Conservation (phyloP, 176 grass and related monocot species). For the Coix lacrymajobi region DNA sequence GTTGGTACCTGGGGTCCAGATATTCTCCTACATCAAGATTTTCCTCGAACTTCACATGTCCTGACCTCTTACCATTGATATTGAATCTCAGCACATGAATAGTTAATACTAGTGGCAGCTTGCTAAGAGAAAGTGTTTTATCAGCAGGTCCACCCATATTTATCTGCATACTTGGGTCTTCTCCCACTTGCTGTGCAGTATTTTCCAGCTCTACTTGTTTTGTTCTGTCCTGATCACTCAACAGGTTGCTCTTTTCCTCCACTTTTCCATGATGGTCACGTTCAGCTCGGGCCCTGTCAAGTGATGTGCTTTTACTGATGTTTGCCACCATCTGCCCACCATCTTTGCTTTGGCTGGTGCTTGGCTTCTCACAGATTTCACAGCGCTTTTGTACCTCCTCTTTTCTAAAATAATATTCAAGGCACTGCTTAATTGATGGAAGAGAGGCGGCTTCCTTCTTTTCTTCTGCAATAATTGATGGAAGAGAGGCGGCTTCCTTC, state of each 20-base stretch:
- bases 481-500: constrained; percentile 15
- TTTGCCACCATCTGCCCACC: not conserved
- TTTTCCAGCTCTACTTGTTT: not conserved
- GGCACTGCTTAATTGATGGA: constrained; percentile 19
- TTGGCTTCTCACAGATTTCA: not conserved
- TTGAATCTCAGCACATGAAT: constrained; percentile 29
- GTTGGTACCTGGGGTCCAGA: constrained; percentile 55
- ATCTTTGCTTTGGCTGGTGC: constrained; percentile 1
- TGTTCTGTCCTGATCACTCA: too few relatives aligned
- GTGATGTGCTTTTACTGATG: too few relatives aligned
- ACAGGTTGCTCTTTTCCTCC: too few relatives aligned
- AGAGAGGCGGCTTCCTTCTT: constrained; percentile 12
- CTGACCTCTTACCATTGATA: not conserved
- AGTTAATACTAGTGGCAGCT: not conserved
- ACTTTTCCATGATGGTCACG: too few relatives aligned
- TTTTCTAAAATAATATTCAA: not conserved
- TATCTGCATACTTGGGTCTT: not conserved
- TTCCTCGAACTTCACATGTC: constrained; percentile 66
- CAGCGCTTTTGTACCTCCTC: not conserved
- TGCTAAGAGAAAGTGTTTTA: not conserved
- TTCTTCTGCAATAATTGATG: constrained; percentile 20
- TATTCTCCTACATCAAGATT: constrained; percentile 53
- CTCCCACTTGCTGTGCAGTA: not conserved
- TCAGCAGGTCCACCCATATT: not conserved
- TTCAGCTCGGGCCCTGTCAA: too few relatives aligned